Evolutionary conservation across 2,329 filamentous ascomycete species (phyloP).

Genomic region (Aspergillus clavatus): DNA sequence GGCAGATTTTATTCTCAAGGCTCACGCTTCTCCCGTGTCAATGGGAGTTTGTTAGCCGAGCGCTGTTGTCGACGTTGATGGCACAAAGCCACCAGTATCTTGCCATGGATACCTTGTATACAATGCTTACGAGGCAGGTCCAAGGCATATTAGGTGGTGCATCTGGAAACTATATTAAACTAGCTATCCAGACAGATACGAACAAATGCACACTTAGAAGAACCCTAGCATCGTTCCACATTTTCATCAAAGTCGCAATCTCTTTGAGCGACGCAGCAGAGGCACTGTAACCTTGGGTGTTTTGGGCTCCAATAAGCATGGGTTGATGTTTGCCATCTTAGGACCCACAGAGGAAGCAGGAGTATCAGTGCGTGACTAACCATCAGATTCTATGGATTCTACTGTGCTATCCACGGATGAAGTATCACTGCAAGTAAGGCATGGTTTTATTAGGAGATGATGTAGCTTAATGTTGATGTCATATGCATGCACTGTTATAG

Average conservation of each 20-base stretch:
- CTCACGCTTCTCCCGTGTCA: no score
- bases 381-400: slow-evolving; percentile 8
- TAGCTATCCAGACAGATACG: no score
- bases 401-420: slow-evolving; percentile 8
- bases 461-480: slow-evolving; percentile 15
- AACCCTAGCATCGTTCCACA: background rate
- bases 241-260: background rate
- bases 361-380: slow-evolving; percentile 11
- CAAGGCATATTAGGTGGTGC: no score
- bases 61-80: no score
- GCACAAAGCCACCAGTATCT: no score
- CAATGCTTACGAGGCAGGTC: no score
- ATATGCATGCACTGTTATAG: slow-evolving; percentile 12
- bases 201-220: no score
- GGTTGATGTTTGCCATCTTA: slow-evolving; percentile 15
- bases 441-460: slow-evolving; percentile 7
- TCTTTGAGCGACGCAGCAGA: slow-evolving; percentile 2
- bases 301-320: slow-evolving; percentile 10
- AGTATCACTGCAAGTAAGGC: slow-evolving; percentile 7
- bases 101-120: no score
- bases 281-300: background rate
- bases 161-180: no score
- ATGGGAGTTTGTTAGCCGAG: no score
- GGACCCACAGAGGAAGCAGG: slow-evolving; percentile 14
- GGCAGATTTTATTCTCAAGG: no score